Evolutionary conservation across 2,329 filamentous ascomycete species (phyloP).

Genomic region (Zalaria obscura): DNA sequence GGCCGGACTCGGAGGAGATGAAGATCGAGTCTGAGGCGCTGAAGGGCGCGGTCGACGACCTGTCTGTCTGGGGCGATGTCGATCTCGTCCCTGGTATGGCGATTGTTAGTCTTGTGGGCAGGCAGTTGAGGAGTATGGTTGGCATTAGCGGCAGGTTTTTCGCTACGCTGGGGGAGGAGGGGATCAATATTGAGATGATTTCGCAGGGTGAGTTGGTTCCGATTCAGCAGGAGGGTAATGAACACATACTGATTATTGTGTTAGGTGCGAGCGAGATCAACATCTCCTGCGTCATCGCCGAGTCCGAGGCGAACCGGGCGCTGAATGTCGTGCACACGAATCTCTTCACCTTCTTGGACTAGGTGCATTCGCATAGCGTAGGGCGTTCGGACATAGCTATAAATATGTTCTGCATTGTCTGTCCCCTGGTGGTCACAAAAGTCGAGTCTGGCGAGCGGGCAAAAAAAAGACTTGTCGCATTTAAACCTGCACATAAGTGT

Average conservation of each 20-base stretch:
- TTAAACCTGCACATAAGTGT: no score
- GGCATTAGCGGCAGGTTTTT: constrained; percentile 94
- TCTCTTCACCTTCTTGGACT: constrained; percentile 90
- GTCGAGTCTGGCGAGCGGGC: no score
- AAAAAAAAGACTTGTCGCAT: neutral
- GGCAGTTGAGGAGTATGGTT: constrained; percentile 92
- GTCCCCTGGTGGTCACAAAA: no score
- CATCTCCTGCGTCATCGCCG: constrained; percentile 94
- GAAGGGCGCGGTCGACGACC: constrained; percentile 46
- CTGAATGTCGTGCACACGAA: constrained; percentile 95
- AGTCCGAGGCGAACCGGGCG: constrained; percentile 76
- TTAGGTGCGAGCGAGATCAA: constrained; percentile 97
- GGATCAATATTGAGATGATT: constrained; percentile 98
- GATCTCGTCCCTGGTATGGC: constrained; percentile 87
- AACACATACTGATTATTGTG: constrained; percentile 5
- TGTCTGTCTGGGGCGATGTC: constrained; percentile 73
- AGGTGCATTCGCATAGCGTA: constrained; percentile 6
- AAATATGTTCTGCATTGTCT: neutral
- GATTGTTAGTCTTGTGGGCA: constrained; percentile 85
- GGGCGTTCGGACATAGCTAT: neutral
- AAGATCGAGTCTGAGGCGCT: constrained; percentile 33
- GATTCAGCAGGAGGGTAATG: neutral
- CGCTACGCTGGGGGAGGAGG: constrained; percentile 79
- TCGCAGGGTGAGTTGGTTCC: constrained; percentile 56
- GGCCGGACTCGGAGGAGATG: constrained; percentile 29